These are phyloP conservation scores for Pseudoscleropodium purum DNA, from an alignment of 225 moss, liverwort and hornwort species.

Conservation along the genomic window DNA sequence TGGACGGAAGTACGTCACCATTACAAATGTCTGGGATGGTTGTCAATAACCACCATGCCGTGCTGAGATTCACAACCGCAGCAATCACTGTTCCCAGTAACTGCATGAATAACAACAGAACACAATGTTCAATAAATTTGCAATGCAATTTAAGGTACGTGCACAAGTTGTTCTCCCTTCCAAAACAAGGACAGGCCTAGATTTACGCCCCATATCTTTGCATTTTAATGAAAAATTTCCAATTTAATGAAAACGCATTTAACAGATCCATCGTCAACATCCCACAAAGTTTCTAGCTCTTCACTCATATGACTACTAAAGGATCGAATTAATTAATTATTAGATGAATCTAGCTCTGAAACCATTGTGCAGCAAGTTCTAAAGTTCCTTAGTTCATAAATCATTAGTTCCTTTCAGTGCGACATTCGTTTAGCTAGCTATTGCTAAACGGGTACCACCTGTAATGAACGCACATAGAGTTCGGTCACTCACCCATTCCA, in stretches of 20 bases:
- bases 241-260: background rate
- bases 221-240: no score
- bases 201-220: background rate
- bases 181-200: no score
- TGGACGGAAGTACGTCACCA: slow-evolving; percentile 9
- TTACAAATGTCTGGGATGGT: slow-evolving; percentile 51
- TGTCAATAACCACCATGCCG: slow-evolving; percentile 72
- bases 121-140: background rate
- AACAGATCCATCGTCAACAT: background rate
- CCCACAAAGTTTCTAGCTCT: background rate
- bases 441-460: background rate
- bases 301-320: background rate
- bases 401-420: background rate
- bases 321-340: background rate
- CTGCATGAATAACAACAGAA: slow-evolving; percentile 22
- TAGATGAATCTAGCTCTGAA: background rate
- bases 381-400: background rate
- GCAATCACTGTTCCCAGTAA: slow-evolving; percentile 57
- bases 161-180: background rate
- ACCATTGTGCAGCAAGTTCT: background rate
- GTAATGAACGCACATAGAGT: background rate
- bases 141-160: background rate
- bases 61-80: slow-evolving; percentile 39
- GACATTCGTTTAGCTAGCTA: background rate
- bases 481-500: background rate